These are phyloP conservation scores for Puccinia novopanici DNA, from an alignment of 1,284 basidiomycete species.

Conservation along the genomic window DNA sequence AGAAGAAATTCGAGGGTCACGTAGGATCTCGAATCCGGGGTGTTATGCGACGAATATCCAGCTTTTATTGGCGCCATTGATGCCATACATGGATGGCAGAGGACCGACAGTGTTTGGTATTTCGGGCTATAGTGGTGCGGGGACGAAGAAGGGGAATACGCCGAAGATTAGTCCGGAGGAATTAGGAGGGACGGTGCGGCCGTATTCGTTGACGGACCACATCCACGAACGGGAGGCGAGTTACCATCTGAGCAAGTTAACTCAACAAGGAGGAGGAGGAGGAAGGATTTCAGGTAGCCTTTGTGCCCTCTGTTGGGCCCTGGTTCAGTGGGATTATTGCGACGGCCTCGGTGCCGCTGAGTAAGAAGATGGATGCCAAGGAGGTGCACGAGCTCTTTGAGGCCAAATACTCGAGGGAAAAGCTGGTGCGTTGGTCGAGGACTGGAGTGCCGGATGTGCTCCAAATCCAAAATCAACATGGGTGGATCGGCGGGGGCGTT, in stretches of 20 bases:
- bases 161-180: slow-evolving; percentile 79
- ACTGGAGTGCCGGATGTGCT: slow-evolving; percentile 69
- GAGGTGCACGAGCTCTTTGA: slow-evolving; percentile 77
- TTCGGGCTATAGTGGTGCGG: slow-evolving; percentile 92
- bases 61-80: slow-evolving; percentile 83
- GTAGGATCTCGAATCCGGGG: slow-evolving; percentile 91
- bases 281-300: slow-evolving; percentile 70
- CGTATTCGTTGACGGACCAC: slow-evolving; percentile 92
- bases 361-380: slow-evolving; percentile 67
- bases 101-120: slow-evolving; percentile 87
- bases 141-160: slow-evolving; percentile 74
- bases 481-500: slow-evolving; percentile 86
- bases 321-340: slow-evolving; percentile 98
- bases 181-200: slow-evolving; percentile 73
- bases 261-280: too few species aligned
- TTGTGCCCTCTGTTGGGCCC: slow-evolving; percentile 82
- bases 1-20: slow-evolving; percentile 68
- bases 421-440: slow-evolving; percentile 65
- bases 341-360: slow-evolving; percentile 78
- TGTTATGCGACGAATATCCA: slow-evolving; percentile 95
- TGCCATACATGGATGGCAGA: slow-evolving; percentile 70
- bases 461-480: slow-evolving; percentile 82
- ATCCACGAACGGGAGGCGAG: slow-evolving; percentile 96
- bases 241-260: slow-evolving; percentile 72
- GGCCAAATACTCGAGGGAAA: slow-evolving; percentile 75